Evolutionary conservation across 2,329 filamentous ascomycete genomes (phyloP).

Genomic region (Drechslerella dactyloides): DNA sequence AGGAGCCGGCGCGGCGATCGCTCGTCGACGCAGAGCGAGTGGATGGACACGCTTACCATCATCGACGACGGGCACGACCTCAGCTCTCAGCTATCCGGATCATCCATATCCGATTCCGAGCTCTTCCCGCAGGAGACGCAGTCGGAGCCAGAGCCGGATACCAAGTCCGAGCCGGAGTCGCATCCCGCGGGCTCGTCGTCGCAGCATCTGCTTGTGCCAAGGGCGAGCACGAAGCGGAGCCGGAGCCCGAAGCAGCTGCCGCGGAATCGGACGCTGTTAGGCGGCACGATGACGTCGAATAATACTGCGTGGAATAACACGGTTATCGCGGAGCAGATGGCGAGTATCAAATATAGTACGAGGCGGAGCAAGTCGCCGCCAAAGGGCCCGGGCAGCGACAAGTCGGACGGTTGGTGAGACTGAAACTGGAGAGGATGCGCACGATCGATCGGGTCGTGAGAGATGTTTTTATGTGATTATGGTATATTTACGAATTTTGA

Average conservation of each 20-base stretch:
- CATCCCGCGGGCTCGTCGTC: neutral
- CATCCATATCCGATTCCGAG: neutral
- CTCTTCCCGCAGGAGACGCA: neutral
- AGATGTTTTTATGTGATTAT: no score
- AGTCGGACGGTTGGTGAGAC: neutral
- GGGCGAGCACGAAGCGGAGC: slow-evolving; percentile 1
- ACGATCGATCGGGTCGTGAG: no score
- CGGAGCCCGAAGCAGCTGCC: slow-evolving; percentile 13
- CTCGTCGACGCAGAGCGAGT: slow-evolving; percentile 28
- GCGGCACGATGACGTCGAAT: neutral
- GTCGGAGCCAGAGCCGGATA: neutral
- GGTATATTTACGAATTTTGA: no score
- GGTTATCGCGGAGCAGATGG: slow-evolving; percentile 28
- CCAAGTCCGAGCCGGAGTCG: neutral
- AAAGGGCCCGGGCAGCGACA: slow-evolving; percentile 3
- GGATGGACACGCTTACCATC: slow-evolving; percentile 43
- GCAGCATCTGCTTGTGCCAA: slow-evolving; percentile 18
- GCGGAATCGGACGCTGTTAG: slow-evolving; percentile 5
- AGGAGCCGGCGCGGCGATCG: slow-evolving; percentile 20
- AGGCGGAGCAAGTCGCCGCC: slow-evolving; percentile 36
- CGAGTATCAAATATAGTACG: slow-evolving; percentile 37
- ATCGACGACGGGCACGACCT: slow-evolving; percentile 25
- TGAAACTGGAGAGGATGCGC: no score
- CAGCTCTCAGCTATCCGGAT: neutral
- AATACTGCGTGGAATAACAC: slow-evolving; percentile 34